Evolutionary conservation across 1,139 yeast species (phyloP).

Genomic region (Pichia sp.): DNA sequence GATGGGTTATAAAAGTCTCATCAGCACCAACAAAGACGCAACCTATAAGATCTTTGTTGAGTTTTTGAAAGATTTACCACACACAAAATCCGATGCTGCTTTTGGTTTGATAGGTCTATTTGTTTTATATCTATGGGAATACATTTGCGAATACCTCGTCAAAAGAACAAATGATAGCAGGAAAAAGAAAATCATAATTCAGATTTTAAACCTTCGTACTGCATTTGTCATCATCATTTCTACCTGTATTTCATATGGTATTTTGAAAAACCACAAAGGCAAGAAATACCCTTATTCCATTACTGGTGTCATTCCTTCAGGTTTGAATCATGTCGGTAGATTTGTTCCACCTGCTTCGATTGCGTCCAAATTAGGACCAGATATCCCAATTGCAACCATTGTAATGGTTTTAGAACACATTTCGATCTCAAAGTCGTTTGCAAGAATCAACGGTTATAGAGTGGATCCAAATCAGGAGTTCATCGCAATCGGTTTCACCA

Average conservation of each 20-base stretch:
- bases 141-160: conserved; percentile 45
- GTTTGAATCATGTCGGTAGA: conserved; percentile 72
- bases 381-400: conserved; percentile 76
- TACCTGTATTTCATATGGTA: conserved; percentile 57
- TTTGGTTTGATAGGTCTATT: conserved; percentile 73
- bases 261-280: conserved; percentile 14
- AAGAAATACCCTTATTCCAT: conserved; percentile 41
- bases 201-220: conserved; percentile 65
- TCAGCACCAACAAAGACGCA: conserved; percentile 58
- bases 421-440: conserved; percentile 88
- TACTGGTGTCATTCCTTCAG: conserved; percentile 75
- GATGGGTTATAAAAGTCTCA: conserved; percentile 60
- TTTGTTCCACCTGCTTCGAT: conserved; percentile 57
- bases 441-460: conserved; percentile 83
- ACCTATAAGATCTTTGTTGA: conserved; percentile 64
- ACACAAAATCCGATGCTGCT: conserved; percentile 71
- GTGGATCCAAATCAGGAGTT: conserved; percentile 89
- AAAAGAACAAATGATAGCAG: conserved; percentile 45
- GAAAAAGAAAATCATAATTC: conserved; percentile 48
- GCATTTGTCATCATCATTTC: conserved; percentile 74
- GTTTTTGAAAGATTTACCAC: conserved; percentile 61
- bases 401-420: conserved; percentile 82
- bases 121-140: conserved; percentile 63
- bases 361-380: conserved; percentile 55
- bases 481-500: conserved; percentile 87